Base-by-base conservation (phyloP, 768 basidiomycete genomes). In the Tephrocybe rancida region DNA sequence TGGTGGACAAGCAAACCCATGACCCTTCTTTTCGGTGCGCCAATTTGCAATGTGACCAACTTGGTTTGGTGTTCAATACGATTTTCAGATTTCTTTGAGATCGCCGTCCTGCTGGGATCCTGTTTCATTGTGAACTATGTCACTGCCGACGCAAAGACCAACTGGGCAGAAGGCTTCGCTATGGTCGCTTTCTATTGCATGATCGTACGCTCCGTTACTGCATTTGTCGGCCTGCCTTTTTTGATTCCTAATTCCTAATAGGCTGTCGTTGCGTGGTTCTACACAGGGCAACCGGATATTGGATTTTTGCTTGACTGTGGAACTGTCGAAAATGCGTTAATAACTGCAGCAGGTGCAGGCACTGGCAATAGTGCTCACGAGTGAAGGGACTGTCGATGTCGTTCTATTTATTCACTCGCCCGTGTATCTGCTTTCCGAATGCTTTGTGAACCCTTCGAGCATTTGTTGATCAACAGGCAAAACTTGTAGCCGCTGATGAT, bases 91-190 rank as follows among this genome's bases (percentile, higher is more conserved):
- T 69, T 85, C 47, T 88, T 85, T 59, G 87, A 90, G 63, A 79
- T 90, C 2, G 81, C 84, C 0, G 57, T 85, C 19, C 69, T 90
- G 29, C 64, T 91, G 3, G 86, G 82, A 1, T 76, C 87, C 2
- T 86, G 84, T 62, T 89, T 90, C 72, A 70, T 90, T 44, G 88
- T 90, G 48, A 91, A 91, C 68, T 89, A 87, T 62, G 85, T 90
- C 47, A 89, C 88, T 11, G 85, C 86, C 0, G 88, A 90, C 63
- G 73, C 82, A 13, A 89, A 90, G 68, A 90, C 89, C 3, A 90
- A 90, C 61, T 90, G 88, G 87, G 82, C 79, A 1, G 88, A 90
- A 70, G 87, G 89, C 14, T 73, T 77, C 39, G 77, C 83, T 18
- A 79, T 90, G 78, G 72, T 89, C 24, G 63, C 80, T 24, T 87